Evolutionary conservation across 2,329 filamentous ascomycete genomes (phyloP).

Genomic region (Aureobasidium melanogenum): DNA sequence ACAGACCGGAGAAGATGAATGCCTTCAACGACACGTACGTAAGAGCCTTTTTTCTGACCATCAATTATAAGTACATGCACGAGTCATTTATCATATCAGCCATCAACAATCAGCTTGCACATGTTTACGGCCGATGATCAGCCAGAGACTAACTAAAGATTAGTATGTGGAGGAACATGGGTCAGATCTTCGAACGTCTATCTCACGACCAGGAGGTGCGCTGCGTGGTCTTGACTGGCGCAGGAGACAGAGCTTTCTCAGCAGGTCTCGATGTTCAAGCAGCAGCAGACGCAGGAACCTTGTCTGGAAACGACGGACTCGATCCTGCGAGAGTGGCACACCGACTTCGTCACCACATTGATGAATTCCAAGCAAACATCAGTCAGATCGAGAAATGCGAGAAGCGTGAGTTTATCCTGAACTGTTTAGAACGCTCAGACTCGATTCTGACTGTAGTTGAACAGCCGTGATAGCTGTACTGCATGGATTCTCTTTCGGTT

Average conservation of each 20-base stretch:
- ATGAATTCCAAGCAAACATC: conserved; percentile 74
- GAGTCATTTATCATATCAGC: background rate
- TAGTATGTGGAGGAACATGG: conserved; percentile 79
- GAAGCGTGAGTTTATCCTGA: conserved; percentile 45
- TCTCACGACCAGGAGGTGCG: conserved; percentile 65
- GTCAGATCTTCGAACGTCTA: conserved; percentile 60
- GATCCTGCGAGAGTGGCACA: conserved; percentile 21
- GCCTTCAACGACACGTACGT: conserved; percentile 63
- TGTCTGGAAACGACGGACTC: conserved; percentile 5
- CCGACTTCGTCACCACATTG: conserved; percentile 57
- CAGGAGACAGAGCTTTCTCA: conserved; percentile 77
- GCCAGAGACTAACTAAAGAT: background rate
- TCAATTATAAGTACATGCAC: background rate
- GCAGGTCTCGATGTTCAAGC: conserved; percentile 66
- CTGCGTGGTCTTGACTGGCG: conserved; percentile 68
- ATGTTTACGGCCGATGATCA: background rate
- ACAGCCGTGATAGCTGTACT: conserved; percentile 65
- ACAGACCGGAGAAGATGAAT: conserved; percentile 79
- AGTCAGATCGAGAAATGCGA: conserved; percentile 72
- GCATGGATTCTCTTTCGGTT: conserved; percentile 68
- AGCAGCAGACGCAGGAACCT: conserved; percentile 8
- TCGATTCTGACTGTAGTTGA: conserved; percentile 29
- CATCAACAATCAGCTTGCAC: background rate
- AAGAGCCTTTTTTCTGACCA: background rate
- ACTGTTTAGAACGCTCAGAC: background rate